Evolutionary conservation across 1,139 yeast species (phyloP).

Genomic region (Kazachstania sp.): DNA sequence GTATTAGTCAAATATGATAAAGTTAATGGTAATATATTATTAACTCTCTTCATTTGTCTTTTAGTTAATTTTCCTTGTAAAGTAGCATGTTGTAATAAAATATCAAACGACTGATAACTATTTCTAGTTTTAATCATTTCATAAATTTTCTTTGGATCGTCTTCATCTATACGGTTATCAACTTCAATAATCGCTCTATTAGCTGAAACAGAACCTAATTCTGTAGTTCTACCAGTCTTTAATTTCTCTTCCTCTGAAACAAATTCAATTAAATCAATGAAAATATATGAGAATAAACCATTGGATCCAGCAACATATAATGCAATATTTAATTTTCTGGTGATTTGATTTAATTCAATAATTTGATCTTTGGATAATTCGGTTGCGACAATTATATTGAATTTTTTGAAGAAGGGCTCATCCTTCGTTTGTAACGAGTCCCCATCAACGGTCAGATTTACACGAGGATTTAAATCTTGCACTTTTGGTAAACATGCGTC

Average conservation of each 20-base stretch:
- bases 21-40: conserved; percentile 54
- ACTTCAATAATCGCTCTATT: conserved; percentile 50
- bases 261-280: conserved; percentile 69
- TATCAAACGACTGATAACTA: conserved; percentile 38
- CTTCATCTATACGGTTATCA: conserved; percentile 28
- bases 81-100: conserved; percentile 33
- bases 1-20: conserved; percentile 42
- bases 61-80: conserved; percentile 40
- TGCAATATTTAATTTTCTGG: conserved; percentile 52
- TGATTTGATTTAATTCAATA: conserved; percentile 39
- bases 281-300: conserved; percentile 77
- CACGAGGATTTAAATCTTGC: conserved; percentile 71
- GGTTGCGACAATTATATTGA: conserved; percentile 70
- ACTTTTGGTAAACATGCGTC: conserved; percentile 49
- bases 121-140: conserved; percentile 56
- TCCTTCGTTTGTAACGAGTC: conserved; percentile 30
- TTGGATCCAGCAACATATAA: conserved; percentile 61
- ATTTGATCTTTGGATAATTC: conserved; percentile 43
- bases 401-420: conserved; percentile 43
- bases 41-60: conserved; percentile 51
- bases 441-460: conserved; percentile 40
- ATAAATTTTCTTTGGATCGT: conserved; percentile 34
- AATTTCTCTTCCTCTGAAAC: conserved; percentile 43
- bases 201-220: conserved; percentile 38
- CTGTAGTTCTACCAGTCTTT: conserved; percentile 39